Conservation (phyloP, 345 rosid species). For the Geranium rotundifolium region DNA sequence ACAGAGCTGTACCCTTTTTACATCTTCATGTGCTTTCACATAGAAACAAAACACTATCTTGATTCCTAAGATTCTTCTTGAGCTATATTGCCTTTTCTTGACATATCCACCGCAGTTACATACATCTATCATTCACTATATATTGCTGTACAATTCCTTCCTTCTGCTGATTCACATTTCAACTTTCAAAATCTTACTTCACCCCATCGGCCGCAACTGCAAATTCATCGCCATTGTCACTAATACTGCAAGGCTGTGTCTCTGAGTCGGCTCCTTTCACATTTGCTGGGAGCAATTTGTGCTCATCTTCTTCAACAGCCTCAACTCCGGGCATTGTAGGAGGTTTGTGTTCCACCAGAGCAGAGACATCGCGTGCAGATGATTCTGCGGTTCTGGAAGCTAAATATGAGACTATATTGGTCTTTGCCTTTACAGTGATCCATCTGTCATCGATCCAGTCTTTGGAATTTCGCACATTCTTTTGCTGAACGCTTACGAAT, state of each 20-base stretch:
- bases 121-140: background rate
- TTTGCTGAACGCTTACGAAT: slow-evolving; percentile 14
- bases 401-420: slow-evolving; percentile 18
- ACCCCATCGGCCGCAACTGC: background rate
- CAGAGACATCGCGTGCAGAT: slow-evolving; percentile 2
- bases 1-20: too few relatives aligned
- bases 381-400: slow-evolving; percentile 10
- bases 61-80: background rate
- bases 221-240: background rate
- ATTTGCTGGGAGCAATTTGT: slow-evolving; percentile 2
- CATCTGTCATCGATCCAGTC: slow-evolving; percentile 37
- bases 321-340: slow-evolving; percentile 2
- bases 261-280: background rate
- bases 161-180: background rate
- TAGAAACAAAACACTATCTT: background rate
- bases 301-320: slow-evolving; percentile 6
- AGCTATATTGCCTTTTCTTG: background rate
- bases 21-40: too few relatives aligned
- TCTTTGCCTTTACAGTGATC: slow-evolving; percentile 24
- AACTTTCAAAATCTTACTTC: background rate
- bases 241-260: background rate
- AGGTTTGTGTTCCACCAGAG: slow-evolving; percentile 7
- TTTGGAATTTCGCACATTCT: slow-evolving; percentile 26
- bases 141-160: slow-evolving; percentile 4
- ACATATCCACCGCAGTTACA: background rate